Base-by-base conservation (phyloP, 2,329 filamentous ascomycete genomes). In the Hypoxylon sp. region DNA sequence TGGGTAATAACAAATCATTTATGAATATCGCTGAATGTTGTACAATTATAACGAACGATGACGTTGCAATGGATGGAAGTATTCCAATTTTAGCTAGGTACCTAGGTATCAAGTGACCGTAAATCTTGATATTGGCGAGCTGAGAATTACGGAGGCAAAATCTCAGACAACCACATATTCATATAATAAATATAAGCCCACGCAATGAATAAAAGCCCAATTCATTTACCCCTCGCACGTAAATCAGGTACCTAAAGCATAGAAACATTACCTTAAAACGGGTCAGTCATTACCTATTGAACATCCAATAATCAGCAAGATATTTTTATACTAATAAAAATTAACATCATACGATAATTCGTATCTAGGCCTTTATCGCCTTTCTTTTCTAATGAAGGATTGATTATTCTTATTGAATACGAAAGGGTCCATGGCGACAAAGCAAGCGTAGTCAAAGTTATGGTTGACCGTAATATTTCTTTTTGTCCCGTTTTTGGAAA, bases 111-210 rank as follows among this genome's bases (percentile, higher is more conserved):
- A 32, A 51, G 21, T 30, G 14, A 50, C 48, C n/a, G 32, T 51
- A 51, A 51, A 51, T 21, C 10, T 34, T 51, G 49, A 19, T 32
- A n/a, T n/a, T n/a, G n/a, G n/a, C n/a, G n/a, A n/a, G n/a, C n/a
- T n/a, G n/a, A 51, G 9, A 21, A 21, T 13, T 19, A 32, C 46
- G 46, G 49, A 21, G 34, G 34, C 34, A 9, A 30, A 30, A n/a
- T n/a, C n/a, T n/a, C n/a, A n/a, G n/a, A n/a, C n/a, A n/a, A n/a
- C 32, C 14, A 4, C 11, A 17, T 9, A 41, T 41, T 41, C 36
- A 5, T 17, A 19, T 17, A 17, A 9, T 17, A 6, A 41, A 19
- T 41, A 41, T 41, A 41, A 17, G n/a, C 36, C 36, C 36, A n/a
- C 17, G 6, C 17, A 17, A 14, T 5, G 14, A 17, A 17, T 38